Conservation (phyloP, 495 filamentous ascomycete species). For the Oidiodendron maius region DNA sequence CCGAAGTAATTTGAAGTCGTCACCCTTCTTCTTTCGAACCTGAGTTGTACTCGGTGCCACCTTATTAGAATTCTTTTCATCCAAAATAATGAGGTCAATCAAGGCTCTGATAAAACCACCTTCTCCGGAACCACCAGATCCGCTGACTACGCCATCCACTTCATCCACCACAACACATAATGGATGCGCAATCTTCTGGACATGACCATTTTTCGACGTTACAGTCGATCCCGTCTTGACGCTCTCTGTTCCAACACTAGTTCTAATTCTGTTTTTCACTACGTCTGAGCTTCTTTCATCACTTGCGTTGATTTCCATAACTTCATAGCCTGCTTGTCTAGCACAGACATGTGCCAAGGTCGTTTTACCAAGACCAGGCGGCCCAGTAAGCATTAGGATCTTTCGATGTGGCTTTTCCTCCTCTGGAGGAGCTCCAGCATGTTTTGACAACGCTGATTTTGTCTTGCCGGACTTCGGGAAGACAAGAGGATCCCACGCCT, state of each 20-base stretch:
- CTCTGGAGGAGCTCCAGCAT: constrained; percentile 36
- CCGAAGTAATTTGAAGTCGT: constrained; percentile 77
- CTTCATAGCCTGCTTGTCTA: constrained; percentile 89
- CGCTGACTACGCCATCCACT: constrained; percentile 85
- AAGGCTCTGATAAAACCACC: constrained; percentile 94
- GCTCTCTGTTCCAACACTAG: constrained; percentile 84
- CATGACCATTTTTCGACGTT: constrained; percentile 47
- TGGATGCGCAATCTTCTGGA: constrained; percentile 71
- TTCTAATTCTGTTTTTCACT: constrained; percentile 82
- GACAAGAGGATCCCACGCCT: constrained; percentile 87
- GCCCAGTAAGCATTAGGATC: constrained; percentile 82
- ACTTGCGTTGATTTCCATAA: constrained; percentile 83
- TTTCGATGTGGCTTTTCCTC: constrained; percentile 73
- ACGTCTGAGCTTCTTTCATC: constrained; percentile 73
- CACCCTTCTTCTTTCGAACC: constrained; percentile 50
- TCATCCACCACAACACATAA: constrained; percentile 95
- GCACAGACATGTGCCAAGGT: constrained; percentile 96
- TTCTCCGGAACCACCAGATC: constrained; percentile 60
- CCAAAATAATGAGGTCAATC: constrained; percentile 77
- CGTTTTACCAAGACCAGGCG: constrained; percentile 92
- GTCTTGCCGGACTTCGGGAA: constrained; percentile 66
- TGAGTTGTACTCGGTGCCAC: constrained; percentile 30
- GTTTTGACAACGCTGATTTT: constrained; percentile 32
- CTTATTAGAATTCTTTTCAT: constrained; percentile 66
- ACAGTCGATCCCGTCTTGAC: constrained; percentile 69